These are phyloP conservation scores for Boletus sp. DNA, from an alignment of 768 basidiomycete genomes.

Conservation along the genomic window DNA sequence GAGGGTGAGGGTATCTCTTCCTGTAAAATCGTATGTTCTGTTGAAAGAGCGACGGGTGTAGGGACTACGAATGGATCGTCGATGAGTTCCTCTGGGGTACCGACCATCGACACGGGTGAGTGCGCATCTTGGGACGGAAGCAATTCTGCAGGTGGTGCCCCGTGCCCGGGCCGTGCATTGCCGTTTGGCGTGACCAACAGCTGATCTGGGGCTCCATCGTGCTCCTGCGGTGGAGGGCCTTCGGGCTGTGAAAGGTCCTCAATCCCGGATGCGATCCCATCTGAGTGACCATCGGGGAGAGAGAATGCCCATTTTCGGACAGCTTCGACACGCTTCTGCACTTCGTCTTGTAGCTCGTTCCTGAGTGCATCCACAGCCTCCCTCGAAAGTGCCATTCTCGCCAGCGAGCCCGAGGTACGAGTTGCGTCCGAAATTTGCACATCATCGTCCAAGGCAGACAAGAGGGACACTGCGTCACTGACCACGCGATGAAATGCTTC, in stretches of 20 bases:
- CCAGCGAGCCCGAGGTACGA: slow-evolving; percentile 45
- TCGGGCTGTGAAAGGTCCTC: not conserved
- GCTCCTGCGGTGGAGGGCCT: not conserved
- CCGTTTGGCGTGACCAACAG: not conserved
- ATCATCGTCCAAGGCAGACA: slow-evolving; percentile 36
- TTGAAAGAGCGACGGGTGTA: not conserved
- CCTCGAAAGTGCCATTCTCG: slow-evolving; percentile 50
- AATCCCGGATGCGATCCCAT: not conserved
- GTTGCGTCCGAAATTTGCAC: slow-evolving; percentile 19
- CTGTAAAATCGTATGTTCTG: not conserved
- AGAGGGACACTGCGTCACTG: slow-evolving; percentile 35
- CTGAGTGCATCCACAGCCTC: slow-evolving; percentile 51
- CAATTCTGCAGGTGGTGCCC: not conserved
- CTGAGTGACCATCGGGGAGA: not conserved
- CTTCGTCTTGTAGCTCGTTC: slow-evolving; percentile 58
- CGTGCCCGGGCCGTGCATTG: not conserved
- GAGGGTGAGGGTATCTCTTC: not conserved
- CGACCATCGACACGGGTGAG: slow-evolving; percentile 1
- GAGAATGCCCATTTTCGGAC: slow-evolving; percentile 6
- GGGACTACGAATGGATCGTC: slow-evolving; percentile 14
- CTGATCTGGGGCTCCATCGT: not conserved
- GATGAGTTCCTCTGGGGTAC: not conserved
- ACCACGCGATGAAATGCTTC: slow-evolving; percentile 34
- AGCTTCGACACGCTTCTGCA: slow-evolving; percentile 43
- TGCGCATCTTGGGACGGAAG: not conserved